phyloP scores from a whole-genome alignment of 2,329 filamentous ascomycete species.

The Akanthomyces lecanii region DNA sequence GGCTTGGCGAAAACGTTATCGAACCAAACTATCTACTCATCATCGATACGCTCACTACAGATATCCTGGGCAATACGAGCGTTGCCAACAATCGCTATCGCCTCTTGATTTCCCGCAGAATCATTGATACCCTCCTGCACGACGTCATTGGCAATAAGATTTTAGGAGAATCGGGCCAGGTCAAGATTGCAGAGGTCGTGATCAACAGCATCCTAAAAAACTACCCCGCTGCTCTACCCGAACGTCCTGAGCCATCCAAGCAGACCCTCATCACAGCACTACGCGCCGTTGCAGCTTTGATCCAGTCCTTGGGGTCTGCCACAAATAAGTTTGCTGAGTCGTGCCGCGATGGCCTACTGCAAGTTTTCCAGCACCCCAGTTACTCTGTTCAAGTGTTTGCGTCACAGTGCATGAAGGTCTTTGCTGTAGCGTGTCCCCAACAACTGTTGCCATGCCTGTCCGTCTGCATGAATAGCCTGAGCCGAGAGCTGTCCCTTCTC shows the following conservation, averaged over 20 bases:
- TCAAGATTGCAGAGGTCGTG: constrained; percentile 73
- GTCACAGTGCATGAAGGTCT: constrained; percentile 77
- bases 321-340: constrained; percentile 72
- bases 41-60: constrained; percentile 72
- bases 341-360: constrained; percentile 81
- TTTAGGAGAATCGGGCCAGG: constrained; percentile 83
- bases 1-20: constrained; percentile 75
- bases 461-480: constrained; percentile 94
- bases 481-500: constrained; percentile 76
- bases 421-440: constrained; percentile 86
- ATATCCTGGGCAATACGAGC: constrained; percentile 71
- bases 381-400: constrained; percentile 94
- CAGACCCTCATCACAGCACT: constrained; percentile 75
- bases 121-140: constrained; percentile 78
- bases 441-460: constrained; percentile 88
- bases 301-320: constrained; percentile 76
- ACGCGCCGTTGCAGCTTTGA: constrained; percentile 73
- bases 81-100: constrained; percentile 84
- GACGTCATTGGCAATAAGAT: constrained; percentile 77
- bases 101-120: constrained; percentile 76
- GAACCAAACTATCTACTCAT: constrained; percentile 80
- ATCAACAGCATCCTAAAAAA: constrained; percentile 90
- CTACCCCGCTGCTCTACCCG: constrained; percentile 84
- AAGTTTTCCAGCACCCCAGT: constrained; percentile 89
- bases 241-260: constrained; percentile 84